These are phyloP conservation scores for Monosporozyma yasuniensis DNA, from an alignment of 805 yeast genomes.

Conservation along the genomic window DNA sequence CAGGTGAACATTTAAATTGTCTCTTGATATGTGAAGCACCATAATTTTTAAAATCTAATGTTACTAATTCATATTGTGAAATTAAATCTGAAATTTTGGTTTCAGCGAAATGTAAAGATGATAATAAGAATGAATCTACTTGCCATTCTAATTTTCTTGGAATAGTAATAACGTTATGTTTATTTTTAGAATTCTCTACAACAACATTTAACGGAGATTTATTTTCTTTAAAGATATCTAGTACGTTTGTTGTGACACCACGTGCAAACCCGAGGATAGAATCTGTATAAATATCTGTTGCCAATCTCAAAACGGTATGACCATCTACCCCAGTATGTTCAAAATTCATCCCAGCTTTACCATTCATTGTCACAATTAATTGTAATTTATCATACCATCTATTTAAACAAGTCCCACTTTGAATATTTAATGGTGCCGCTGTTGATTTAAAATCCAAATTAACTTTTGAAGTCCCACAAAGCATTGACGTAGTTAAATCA, in stretches of 20 bases:
- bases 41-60: conserved; percentile 56
- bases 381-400: conserved; percentile 93
- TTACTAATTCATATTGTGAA: conserved; percentile 80
- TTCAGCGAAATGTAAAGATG: conserved; percentile 82
- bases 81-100: conserved; percentile 81
- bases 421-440: conserved; percentile 48
- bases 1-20: conserved; percentile 81
- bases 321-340: conserved; percentile 96
- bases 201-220: conserved; percentile 1
- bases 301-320: conserved; percentile 82
- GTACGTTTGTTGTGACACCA: conserved; percentile 57
- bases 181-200: not conserved
- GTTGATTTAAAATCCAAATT: conserved; percentile 37
- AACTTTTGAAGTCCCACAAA: conserved; percentile 73
- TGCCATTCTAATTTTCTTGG: conserved; percentile 90
- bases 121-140: conserved; percentile 63
- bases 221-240: conserved; percentile 18
- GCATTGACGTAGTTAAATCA: conserved; percentile 71
- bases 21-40: conserved; percentile 70
- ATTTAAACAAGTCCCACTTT: conserved; percentile 88
- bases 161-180: conserved; percentile 46
- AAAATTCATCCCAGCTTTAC: conserved; percentile 87
- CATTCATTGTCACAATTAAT: conserved; percentile 76
- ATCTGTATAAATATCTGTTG: conserved; percentile 85
- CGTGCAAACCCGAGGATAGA: conserved; percentile 80